Conservation (phyloP, 805 yeast genomes). For the Metschnikowia dekortorum region DNA sequence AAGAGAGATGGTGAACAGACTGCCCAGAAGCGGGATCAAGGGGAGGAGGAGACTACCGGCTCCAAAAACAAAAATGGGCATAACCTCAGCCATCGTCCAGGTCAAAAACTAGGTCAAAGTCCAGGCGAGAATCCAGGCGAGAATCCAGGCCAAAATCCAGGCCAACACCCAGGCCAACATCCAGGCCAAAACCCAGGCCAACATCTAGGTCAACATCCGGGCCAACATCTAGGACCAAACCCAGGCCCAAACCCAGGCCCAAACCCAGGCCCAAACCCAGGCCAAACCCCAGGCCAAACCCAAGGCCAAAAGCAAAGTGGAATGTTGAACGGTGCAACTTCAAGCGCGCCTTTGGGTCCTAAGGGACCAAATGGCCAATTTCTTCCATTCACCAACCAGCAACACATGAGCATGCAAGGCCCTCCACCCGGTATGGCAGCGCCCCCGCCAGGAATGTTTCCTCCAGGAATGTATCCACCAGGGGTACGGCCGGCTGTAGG, state of each 20-base stretch:
- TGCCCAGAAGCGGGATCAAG: neutral
- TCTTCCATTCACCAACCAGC: slow-evolving; percentile 2
- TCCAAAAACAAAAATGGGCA: neutral
- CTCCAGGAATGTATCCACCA: slow-evolving; percentile 36
- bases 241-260: neutral
- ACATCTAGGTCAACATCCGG: neutral
- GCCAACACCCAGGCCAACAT: neutral
- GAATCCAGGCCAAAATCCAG: neutral
- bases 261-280: neutral
- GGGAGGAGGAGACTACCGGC: neutral
- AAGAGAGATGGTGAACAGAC: slow-evolving; percentile 22
- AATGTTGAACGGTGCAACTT: neutral
- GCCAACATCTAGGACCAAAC: neutral
- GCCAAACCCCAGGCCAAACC: neutral
- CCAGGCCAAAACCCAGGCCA: neutral
- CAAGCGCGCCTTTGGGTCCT: neutral
- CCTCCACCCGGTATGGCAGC: slow-evolving; percentile 6
- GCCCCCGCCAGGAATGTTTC: slow-evolving; percentile 18
- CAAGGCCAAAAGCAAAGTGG: neutral
- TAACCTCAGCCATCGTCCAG: neutral
- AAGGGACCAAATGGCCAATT: slow-evolving; percentile 2
- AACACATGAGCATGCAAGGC: slow-evolving; percentile 6
- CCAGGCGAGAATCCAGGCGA: neutral
- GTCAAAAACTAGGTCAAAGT: neutral
- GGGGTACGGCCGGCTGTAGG: slow-evolving; percentile 21